phyloP scores from a whole-genome alignment of 2,329 filamentous ascomycete genomes.

The Trichoderma atroviride region DNA sequence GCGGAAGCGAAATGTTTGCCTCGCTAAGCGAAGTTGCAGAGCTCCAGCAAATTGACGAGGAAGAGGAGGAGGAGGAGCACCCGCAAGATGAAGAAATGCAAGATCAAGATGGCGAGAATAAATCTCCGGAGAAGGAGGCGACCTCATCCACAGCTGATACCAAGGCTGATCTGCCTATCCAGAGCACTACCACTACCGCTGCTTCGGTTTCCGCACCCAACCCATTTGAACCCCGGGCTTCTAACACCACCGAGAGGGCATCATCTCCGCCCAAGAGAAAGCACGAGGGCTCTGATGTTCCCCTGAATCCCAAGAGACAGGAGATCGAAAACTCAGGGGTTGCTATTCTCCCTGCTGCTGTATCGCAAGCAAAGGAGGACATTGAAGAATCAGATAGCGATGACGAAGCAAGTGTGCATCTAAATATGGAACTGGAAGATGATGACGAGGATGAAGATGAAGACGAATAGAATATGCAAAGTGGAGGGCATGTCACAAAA shows the following conservation, averaged over 20 bases:
- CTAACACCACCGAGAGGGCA: conserved; percentile 28
- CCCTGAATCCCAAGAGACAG: conserved; percentile 45
- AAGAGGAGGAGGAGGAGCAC: conserved; percentile 42
- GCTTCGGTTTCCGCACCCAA: conserved; percentile 39
- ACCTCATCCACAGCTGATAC: conserved; percentile 31
- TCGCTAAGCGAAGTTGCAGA: conserved; percentile 42
- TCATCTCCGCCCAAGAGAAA: conserved; percentile 44
- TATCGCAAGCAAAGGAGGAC: conserved; percentile 30
- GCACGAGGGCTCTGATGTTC: conserved; percentile 42
- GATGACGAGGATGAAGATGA: conserved; percentile 42
- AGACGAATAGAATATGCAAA: conserved; percentile 19
- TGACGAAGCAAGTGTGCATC: conserved; percentile 58
- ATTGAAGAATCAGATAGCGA: conserved; percentile 42
- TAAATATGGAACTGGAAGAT: conserved; percentile 62
- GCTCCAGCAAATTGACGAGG: conserved; percentile 42
- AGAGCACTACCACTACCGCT: conserved; percentile 44
- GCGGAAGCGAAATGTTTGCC: conserved; percentile 36
- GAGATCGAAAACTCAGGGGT: conserved; percentile 40
- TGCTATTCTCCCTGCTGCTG: conserved; percentile 1
- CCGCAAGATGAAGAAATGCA: conserved; percentile 27
- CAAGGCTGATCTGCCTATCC: conserved; percentile 35
- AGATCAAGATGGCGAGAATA: conserved; percentile 20
- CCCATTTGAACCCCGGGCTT: conserved; percentile 40
- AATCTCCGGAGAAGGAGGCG: conserved; percentile 1
- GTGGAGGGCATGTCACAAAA: not conserved